Evolutionary conservation across 2,329 filamentous ascomycete genomes (phyloP).

Genomic region (Aspergillus sp.): DNA sequence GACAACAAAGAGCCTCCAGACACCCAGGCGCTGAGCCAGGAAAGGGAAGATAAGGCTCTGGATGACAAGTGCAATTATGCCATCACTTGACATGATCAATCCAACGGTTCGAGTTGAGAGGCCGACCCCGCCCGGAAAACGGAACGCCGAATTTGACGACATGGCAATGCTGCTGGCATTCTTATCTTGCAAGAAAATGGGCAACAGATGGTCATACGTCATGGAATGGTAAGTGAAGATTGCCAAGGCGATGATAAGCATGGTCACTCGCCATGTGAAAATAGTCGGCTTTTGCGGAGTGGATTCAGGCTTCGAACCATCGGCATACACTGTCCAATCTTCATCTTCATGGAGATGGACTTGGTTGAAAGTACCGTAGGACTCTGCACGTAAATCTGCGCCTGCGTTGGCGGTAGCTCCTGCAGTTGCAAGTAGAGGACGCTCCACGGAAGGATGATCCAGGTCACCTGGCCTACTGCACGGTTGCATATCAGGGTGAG

Average conservation of each 20-base stretch:
- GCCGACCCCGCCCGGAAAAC: conserved; percentile 66
- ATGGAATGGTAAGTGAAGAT: conserved; percentile 96
- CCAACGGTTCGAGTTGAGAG: conserved; percentile 67
- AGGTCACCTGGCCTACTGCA: conserved; percentile 43
- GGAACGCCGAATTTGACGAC: conserved; percentile 49
- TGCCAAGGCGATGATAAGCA: conserved; percentile 77
- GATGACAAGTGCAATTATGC: conserved; percentile 69
- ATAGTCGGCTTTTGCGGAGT: conserved; percentile 47
- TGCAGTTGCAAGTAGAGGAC: conserved; percentile 73
- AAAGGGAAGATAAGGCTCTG: conserved; percentile 71
- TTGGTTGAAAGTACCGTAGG: conserved; percentile 71
- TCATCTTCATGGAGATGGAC: conserved; percentile 58
- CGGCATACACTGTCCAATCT: conserved; percentile 53
- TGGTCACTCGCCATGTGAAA: conserved; percentile 67
- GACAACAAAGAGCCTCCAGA: conserved; percentile 67
- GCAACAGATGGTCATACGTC: conserved; percentile 88
- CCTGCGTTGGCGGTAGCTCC: conserved; percentile 72
- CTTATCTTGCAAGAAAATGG: conserved; percentile 85
- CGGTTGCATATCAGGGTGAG: conserved; percentile 78
- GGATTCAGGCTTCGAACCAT: conserved; percentile 46
- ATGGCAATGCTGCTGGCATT: conserved; percentile 35
- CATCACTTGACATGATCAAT: conserved; percentile 68
- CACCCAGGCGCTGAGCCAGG: conserved; percentile 63
- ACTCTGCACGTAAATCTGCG: conserved; percentile 74
- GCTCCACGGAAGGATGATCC: conserved; percentile 58